Conservation (phyloP, 1,139 yeast species). For the Blastobotrys malaysiensis region DNA sequence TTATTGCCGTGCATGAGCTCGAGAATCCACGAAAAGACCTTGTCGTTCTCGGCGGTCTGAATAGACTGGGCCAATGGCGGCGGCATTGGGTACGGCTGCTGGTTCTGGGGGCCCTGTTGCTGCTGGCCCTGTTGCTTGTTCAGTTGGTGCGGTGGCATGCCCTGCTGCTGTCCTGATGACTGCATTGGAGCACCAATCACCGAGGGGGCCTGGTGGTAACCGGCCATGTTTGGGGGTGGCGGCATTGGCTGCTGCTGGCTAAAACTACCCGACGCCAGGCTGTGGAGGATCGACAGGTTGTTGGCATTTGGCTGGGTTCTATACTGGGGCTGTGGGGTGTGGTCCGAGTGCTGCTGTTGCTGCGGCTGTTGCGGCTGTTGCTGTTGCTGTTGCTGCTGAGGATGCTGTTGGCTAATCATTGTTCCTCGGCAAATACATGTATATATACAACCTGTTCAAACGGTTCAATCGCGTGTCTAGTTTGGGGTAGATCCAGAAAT, state of each 20-base stretch:
- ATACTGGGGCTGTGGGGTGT: slow-evolving; percentile 1
- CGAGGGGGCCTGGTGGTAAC: background rate
- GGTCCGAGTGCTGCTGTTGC: slow-evolving; percentile 9
- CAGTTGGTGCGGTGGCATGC: slow-evolving; percentile 3
- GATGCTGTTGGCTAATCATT: background rate
- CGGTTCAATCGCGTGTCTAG: background rate
- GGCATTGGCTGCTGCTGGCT: slow-evolving; percentile 1
- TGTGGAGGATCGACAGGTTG: background rate
- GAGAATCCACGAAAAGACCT: slow-evolving; percentile 84
- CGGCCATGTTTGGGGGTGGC: background rate
- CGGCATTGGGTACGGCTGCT: slow-evolving; percentile 8
- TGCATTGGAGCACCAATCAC: background rate
- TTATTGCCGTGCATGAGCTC: slow-evolving; percentile 87
- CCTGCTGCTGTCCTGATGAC: slow-evolving; percentile 1
- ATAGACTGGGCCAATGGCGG: slow-evolving; percentile 4
- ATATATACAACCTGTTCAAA: too few species aligned
- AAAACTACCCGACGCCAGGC: background rate
- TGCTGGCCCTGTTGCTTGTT: slow-evolving; percentile 8
- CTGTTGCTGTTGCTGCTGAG: slow-evolving; percentile 5
- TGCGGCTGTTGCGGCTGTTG: slow-evolving; percentile 4
- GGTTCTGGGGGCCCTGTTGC: slow-evolving; percentile 9
- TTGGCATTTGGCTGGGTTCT: background rate
- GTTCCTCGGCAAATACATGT: background rate
- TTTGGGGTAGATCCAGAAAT: background rate
- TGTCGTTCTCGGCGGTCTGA: slow-evolving; percentile 74